Evolutionary conservation across 192 early-diverging fungal genomes (phyloP), one percentile per base, ranked within the genome.

Genomic region (Mortierella claussenii): DNA sequence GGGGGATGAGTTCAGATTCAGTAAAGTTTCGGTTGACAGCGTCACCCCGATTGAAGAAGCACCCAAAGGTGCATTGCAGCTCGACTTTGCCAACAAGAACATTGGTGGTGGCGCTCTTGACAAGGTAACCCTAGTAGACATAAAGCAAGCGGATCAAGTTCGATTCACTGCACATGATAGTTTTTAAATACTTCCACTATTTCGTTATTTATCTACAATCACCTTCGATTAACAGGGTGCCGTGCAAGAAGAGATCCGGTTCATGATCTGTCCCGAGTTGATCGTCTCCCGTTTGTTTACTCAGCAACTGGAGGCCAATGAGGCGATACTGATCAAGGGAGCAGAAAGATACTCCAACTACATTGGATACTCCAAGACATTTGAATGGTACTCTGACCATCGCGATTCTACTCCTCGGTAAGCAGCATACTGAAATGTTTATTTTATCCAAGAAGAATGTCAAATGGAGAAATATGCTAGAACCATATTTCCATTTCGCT

Each of bases 211-310:
- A 30, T 56, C 48, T 48, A 1, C 47, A 32, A 11, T 30, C 17
- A 8, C 26, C 13, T 48, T n/a, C 23, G n/a, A n/a, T n/a, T n/a
- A 50, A 42, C 34, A 75, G 73, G 73, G 73, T 5, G 73, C 73
- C 7, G 73, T 76, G 0, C 73, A 76, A 20, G 73, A 76, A 44
- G 73, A 76, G 23, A 76, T 76, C 23, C 65, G 58, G 31, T 76
- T 76, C 53, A 76, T 76, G 73, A 59, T 76, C n/a, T 76, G 73
- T 24, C 73, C 73, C 12, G 73, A 76, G 20, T 53, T 76, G 37
- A 76, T 67, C 12, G 30, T 76, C 9, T 76, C 73, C 0, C 73
- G 73, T 3, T 59, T 76, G 12, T 62, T 76, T 40, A 40, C 34
- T 10, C 56, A 66, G 26, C 63, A 55, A 13, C 15, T 76, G 42